phyloP scores from a whole-genome alignment of 371 early-diverging fungal genomes.

The Furculomyces boomerangus region DNA sequence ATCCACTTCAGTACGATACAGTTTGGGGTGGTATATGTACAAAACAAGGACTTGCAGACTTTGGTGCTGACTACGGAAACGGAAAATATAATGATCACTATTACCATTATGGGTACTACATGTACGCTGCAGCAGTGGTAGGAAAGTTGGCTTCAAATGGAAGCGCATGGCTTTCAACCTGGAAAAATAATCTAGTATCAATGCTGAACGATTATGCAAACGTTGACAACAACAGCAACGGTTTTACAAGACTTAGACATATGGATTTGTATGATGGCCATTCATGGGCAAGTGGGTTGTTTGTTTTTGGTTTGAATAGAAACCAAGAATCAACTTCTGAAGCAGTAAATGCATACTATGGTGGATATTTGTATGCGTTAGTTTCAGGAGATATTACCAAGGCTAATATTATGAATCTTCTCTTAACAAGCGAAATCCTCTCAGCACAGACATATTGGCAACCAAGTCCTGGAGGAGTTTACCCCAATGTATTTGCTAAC shows the following conservation, averaged over 20 bases:
- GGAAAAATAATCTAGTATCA: slow-evolving; percentile 14
- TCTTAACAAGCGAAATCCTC: slow-evolving; percentile 32
- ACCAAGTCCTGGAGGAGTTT: slow-evolving; percentile 7
- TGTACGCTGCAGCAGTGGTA: slow-evolving; percentile 42
- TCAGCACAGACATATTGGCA: slow-evolving; percentile 38
- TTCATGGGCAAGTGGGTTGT: slow-evolving; percentile 61
- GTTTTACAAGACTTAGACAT: slow-evolving; percentile 43
- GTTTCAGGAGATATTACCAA: background rate
- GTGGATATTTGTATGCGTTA: slow-evolving; percentile 32
- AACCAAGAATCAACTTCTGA: slow-evolving; percentile 63
- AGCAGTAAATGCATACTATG: slow-evolving; percentile 56
- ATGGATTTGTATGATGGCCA: slow-evolving; percentile 66
- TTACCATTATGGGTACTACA: slow-evolving; percentile 58
- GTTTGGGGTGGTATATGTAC: slow-evolving; percentile 45
- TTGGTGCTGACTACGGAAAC: slow-evolving; percentile 33
- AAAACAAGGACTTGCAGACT: slow-evolving; percentile 23
- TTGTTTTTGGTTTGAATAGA: slow-evolving; percentile 42
- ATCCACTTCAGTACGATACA: slow-evolving; percentile 36
- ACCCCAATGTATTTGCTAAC: slow-evolving; percentile 22
- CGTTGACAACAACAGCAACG: slow-evolving; percentile 27
- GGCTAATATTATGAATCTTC: slow-evolving; percentile 22
- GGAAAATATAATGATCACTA: slow-evolving; percentile 54
- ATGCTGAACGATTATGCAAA: slow-evolving; percentile 49
- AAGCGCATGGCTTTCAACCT: slow-evolving; percentile 12
- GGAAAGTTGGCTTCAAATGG: slow-evolving; percentile 38